phyloP scores from a whole-genome alignment of 305 asterid species.

The Fraxinus dipetala region DNA sequence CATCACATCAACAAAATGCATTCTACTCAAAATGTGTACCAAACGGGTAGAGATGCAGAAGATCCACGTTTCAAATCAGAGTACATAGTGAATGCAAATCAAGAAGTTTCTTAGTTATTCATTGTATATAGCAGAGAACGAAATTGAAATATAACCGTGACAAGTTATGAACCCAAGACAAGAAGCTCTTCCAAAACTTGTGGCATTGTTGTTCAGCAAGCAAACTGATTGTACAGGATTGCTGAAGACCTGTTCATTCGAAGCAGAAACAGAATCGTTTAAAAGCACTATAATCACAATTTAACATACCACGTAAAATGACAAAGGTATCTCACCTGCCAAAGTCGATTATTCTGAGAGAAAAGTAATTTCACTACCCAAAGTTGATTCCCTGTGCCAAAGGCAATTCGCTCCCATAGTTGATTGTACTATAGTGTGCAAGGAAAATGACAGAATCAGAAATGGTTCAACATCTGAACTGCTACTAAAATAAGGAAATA shows the following conservation, averaged over 20 bases:
- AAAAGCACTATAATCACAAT: neutral
- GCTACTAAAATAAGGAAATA: neutral
- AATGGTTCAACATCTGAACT: neutral
- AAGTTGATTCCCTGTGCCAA: slow-evolving; percentile 96
- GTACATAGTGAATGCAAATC: neutral
- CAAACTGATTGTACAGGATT: slow-evolving; percentile 13
- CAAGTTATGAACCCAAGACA: neutral
- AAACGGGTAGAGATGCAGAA: neutral
- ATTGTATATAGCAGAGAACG: neutral
- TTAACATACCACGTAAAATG: neutral
- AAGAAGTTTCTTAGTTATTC: neutral
- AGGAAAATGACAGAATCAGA: slow-evolving; percentile 14
- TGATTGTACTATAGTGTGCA: slow-evolving; percentile 68
- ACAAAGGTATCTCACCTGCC: slow-evolving; percentile 7
- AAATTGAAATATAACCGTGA: neutral
- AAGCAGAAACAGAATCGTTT: slow-evolving; percentile 8
- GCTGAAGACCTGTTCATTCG: slow-evolving; percentile 1
- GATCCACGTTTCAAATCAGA: neutral
- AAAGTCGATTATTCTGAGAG: slow-evolving; percentile 6
- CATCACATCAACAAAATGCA: no score
- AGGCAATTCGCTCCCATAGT: slow-evolving; percentile 87
- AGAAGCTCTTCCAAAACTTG: neutral
- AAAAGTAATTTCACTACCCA: slow-evolving; percentile 39
- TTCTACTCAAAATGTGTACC: no score
- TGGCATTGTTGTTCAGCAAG: neutral